Evolutionary conservation across 1,139 yeast species (phyloP).

Genomic region (Yamadazyma mexicana): DNA sequence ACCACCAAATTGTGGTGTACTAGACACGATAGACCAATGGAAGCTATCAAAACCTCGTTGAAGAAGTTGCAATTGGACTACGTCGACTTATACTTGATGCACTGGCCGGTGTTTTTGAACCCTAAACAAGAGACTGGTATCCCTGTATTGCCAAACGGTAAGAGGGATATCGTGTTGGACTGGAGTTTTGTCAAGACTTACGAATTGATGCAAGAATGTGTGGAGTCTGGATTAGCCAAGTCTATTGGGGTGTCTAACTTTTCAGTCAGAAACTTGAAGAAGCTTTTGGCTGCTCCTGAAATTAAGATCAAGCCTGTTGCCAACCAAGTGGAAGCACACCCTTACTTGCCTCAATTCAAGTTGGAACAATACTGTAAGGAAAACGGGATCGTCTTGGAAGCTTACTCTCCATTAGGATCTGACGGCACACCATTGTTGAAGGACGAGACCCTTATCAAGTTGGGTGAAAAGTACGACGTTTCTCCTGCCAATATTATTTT

Average conservation of each 20-base stretch:
- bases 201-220: conserved; percentile 53
- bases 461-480: conserved; percentile 47
- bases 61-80: conserved; percentile 71
- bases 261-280: conserved; percentile 45
- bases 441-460: conserved; percentile 35
- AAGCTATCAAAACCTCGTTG: conserved; percentile 63
- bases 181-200: conserved; percentile 64
- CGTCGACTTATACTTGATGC: conserved; percentile 79
- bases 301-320: conserved; percentile 44
- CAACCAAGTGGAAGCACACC: conserved; percentile 56
- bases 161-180: conserved; percentile 26
- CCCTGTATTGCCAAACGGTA: conserved; percentile 21
- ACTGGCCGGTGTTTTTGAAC: conserved; percentile 60
- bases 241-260: conserved; percentile 66
- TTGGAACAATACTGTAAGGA: conserved; percentile 36
- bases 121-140: conserved; percentile 11
- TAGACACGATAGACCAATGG: conserved; percentile 55
- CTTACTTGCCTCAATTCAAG: conserved; percentile 53
- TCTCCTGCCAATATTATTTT: conserved; percentile 46
- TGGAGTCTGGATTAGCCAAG: conserved; percentile 19
- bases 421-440: conserved; percentile 51
- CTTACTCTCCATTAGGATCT: conserved; percentile 64
- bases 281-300: conserved; percentile 32
- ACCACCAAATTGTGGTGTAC: conserved; percentile 72
- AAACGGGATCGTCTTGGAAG: conserved; percentile 47